Conservation (phyloP, 2,329 filamentous ascomycete species). For the Pseudocercospora macadamiae region DNA sequence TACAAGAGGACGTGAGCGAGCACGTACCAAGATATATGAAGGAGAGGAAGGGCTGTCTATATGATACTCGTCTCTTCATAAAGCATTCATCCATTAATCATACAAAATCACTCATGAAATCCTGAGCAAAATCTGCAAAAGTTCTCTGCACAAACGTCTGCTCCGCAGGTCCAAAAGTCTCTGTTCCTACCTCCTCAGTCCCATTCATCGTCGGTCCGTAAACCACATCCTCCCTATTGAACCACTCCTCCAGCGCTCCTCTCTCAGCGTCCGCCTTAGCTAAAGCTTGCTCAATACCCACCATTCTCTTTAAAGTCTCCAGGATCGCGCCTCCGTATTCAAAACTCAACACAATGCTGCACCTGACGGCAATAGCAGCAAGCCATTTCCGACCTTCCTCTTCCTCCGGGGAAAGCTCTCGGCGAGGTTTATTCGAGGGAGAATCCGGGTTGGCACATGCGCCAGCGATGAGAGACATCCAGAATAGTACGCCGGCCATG, state of each 20-base stretch:
- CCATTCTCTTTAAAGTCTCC: slow-evolving; percentile 31
- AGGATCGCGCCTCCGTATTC: slow-evolving; percentile 35
- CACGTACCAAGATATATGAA: no score
- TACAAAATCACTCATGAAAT: slow-evolving; percentile 18
- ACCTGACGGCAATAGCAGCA: slow-evolving; percentile 37
- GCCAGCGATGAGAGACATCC: slow-evolving; percentile 36
- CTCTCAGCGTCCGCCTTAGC: slow-evolving; percentile 14
- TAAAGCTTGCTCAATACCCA: slow-evolving; percentile 33
- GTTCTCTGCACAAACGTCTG: slow-evolving; percentile 15
- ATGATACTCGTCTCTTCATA: no score
- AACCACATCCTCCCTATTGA: background rate
- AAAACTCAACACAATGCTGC: slow-evolving; percentile 37
- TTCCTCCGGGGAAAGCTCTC: slow-evolving; percentile 24
- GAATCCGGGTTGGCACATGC: slow-evolving; percentile 32
- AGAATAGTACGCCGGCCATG: slow-evolving; percentile 39
- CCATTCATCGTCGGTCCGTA: background rate
- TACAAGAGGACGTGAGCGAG: no score
- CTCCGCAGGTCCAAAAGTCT: slow-evolving; percentile 12
- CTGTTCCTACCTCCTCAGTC: background rate
- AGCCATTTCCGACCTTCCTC: slow-evolving; percentile 36
- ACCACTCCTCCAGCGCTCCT: background rate
- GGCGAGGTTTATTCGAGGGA: slow-evolving; percentile 6
- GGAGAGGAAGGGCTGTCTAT: no score
- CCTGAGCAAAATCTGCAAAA: slow-evolving; percentile 23
- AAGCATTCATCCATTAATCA: no score